phyloP scores from a whole-genome alignment of 1,284 basidiomycete genomes.

The Phellopilus nigrolimitatus region DNA sequence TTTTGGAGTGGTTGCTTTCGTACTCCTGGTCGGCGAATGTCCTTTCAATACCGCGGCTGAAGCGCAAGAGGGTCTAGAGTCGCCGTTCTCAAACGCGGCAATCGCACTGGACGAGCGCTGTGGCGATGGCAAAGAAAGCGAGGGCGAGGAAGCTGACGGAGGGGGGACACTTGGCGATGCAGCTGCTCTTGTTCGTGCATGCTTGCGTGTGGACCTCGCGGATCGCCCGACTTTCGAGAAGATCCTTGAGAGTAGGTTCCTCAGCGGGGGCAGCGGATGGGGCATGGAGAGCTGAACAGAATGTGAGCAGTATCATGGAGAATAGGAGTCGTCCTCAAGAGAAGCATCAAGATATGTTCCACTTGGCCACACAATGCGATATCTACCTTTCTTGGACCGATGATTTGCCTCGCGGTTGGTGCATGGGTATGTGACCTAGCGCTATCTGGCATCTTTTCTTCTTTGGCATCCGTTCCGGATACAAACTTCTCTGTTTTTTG shows the following conservation, averaged over 20 bases:
- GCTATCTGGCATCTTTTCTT: not conserved
- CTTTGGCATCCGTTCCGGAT: not conserved
- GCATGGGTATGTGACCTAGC: conserved; percentile 3
- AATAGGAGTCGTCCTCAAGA: too few relatives aligned
- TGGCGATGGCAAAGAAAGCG: conserved; percentile 59
- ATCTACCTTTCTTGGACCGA: not conserved
- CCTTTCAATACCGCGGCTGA: conserved; percentile 87
- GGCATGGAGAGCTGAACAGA: conserved; percentile 27
- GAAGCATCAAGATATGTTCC: conserved; percentile 7
- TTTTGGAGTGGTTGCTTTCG: conserved; percentile 95
- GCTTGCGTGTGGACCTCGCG: conserved; percentile 67
- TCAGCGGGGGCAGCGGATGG: conserved; percentile 67
- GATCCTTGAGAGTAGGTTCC: conserved; percentile 73
- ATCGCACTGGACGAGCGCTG: conserved; percentile 75
- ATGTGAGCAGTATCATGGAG: conserved; percentile 4
- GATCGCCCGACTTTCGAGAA: conserved; percentile 79
- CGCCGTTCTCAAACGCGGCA: conserved; percentile 67
- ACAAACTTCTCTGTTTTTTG: too few relatives aligned
- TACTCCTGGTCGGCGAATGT: conserved; percentile 92
- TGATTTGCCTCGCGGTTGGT: conserved; percentile 2
- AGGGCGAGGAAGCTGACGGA: conserved; percentile 71
- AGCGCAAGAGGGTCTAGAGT: conserved; percentile 73
- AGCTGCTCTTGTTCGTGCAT: conserved; percentile 73
- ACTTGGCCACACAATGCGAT: not conserved
- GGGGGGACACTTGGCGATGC: conserved; percentile 81